These are phyloP conservation scores for Histomonas meleagridis DNA, from an alignment of 208 protist genomes.

Conservation along the genomic window DNA sequence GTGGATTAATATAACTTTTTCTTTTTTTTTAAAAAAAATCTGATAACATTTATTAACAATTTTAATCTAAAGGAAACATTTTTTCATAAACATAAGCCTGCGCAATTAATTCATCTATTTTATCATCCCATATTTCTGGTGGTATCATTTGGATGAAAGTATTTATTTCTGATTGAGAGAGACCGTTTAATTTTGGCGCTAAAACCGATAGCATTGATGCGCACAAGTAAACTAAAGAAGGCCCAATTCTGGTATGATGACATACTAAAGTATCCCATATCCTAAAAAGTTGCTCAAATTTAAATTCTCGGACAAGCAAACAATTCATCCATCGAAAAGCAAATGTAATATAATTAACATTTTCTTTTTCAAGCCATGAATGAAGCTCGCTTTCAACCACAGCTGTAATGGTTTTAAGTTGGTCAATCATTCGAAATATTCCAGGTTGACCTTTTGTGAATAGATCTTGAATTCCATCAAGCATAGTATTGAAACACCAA, in stretches of 20 bases:
- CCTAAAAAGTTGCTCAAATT: conserved; percentile 59
- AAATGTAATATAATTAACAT: conserved; percentile 62
- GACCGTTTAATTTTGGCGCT: background rate
- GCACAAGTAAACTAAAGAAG: background rate
- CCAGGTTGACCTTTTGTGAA: conserved; percentile 71
- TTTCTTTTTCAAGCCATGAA: conserved; percentile 53
- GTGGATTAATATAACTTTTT: background rate
- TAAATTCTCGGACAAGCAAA: conserved; percentile 66
- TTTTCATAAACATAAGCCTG: conserved; percentile 18
- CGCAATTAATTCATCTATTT: background rate
- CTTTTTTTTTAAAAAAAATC: too few relatives aligned
- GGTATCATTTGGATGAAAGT: background rate
- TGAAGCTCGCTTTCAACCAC: conserved; percentile 42
- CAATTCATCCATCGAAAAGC: conserved; percentile 57
- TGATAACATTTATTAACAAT: too few relatives aligned
- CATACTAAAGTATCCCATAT: conserved; percentile 71
- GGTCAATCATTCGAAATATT: conserved; percentile 64
- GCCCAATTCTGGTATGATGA: conserved; percentile 43
- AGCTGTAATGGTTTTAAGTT: conserved; percentile 50
- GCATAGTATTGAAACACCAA: conserved; percentile 66
- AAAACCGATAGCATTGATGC: background rate
- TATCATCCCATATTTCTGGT: background rate
- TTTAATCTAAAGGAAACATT: background rate
- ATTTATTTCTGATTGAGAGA: background rate
- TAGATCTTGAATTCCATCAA: conserved; percentile 68